Conservation (phyloP, 106 monocot species). For the Cymbidium sinense region DNA sequence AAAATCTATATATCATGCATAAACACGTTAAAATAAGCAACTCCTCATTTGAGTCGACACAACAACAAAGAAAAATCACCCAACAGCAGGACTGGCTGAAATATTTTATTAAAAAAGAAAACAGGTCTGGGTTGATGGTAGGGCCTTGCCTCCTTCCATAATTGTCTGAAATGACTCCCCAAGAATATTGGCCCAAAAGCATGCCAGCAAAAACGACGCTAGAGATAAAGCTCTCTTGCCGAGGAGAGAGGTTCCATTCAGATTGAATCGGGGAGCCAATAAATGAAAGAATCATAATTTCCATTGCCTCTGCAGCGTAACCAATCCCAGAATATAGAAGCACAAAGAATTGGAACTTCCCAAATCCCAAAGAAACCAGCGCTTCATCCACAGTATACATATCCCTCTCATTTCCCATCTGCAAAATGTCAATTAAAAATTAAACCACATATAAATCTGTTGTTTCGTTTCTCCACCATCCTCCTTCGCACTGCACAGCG, state of each 20-base stretch:
- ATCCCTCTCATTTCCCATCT: slow-evolving; percentile 17
- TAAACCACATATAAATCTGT: too few species aligned
- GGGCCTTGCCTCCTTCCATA: slow-evolving; percentile 44
- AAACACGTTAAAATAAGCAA: not conserved
- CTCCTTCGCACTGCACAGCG: too few species aligned
- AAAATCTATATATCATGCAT: not conserved
- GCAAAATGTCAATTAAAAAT: slow-evolving; percentile 1
- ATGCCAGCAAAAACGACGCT: slow-evolving; percentile 66
- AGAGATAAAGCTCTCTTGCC: slow-evolving; percentile 49
- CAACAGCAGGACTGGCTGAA: not conserved
- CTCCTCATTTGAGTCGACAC: not conserved
- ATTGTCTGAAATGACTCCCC: slow-evolving; percentile 64
- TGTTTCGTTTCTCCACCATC: too few species aligned
- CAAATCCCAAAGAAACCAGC: slow-evolving; percentile 45
- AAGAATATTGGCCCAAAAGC: slow-evolving; percentile 51
- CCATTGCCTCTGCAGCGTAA: slow-evolving; percentile 68
- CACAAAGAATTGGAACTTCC: slow-evolving; percentile 52
- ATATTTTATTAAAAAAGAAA: not conserved
- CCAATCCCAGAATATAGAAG: slow-evolving; percentile 65
- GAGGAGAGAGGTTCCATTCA: slow-evolving; percentile 48
- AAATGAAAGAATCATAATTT: slow-evolving; percentile 79
- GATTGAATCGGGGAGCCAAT: slow-evolving; percentile 43
- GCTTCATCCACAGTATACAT: slow-evolving; percentile 58
- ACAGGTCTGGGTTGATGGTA: not conserved
- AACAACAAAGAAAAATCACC: not conserved